phyloP scores from a whole-genome alignment of 106 monocot species.

The Cymbidium sinense region DNA sequence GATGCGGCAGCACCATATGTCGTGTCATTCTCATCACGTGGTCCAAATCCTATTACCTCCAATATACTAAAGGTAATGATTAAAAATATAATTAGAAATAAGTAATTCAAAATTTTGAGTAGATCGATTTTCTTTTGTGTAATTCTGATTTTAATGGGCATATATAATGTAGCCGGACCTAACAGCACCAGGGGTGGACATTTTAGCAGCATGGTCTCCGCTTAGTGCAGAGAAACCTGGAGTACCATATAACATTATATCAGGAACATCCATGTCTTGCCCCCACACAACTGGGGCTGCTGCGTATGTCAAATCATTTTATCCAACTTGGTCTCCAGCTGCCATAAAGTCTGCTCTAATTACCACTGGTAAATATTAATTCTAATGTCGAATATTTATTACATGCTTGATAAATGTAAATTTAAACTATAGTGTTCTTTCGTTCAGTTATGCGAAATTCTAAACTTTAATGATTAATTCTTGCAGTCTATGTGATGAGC shows the following conservation, averaged over 20 bases:
- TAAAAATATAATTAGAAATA: neutral
- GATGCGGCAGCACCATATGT: conserved; percentile 18
- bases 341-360: conserved; percentile 36
- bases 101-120: too few relatives aligned
- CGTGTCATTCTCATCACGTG: conserved; percentile 28
- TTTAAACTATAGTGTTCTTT: too few relatives aligned
- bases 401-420: too few relatives aligned
- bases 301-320: conserved; percentile 33
- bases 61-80: conserved; percentile 27
- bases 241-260: conserved; percentile 21
- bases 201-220: conserved; percentile 24
- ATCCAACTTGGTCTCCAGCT: conserved; percentile 31
- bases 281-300: conserved; percentile 26
- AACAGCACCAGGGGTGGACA: conserved; percentile 22
- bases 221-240: neutral
- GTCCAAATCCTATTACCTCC: conserved; percentile 22
- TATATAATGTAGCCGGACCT: conserved; percentile 14
- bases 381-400: neutral
- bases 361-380: conserved; percentile 24
- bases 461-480: neutral
- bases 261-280: conserved; percentile 45
- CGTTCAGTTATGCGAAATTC: too few relatives aligned
- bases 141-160: too few relatives aligned
- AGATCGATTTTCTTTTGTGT: neutral
- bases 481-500: conserved; percentile 16